Base-by-base conservation (phyloP, 2,329 filamentous ascomycete species). In the Hymenoscyphus salicellus region DNA sequence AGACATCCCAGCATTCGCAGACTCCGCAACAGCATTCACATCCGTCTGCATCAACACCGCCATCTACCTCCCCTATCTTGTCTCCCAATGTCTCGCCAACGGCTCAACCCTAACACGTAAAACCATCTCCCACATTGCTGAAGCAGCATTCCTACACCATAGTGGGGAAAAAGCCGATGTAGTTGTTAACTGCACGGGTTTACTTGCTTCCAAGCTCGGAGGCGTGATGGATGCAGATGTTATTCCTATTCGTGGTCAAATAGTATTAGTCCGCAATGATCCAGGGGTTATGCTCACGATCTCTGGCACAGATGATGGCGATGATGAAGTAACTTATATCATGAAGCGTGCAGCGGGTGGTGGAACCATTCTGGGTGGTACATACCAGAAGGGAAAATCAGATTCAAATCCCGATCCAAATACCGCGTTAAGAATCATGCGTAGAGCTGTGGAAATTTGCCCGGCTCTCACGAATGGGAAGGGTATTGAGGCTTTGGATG, bases 31-130 rank as follows among this genome's bases (percentile, higher is more conserved):
- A 62, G 81, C 84, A 64, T 96, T 94, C 76, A 91, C 86, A 7
- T 93, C 90, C 0, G 87, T 96, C 43, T 97, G 93, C 78, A 93
- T 97, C 76, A 97, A 97, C 79, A 91, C 91, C 0, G 86, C 90
- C 56, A 79, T 97, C 62, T 97, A 97, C 78, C 85, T 97, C 1
- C 87, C 91, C 3, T 97, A 90, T 87, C 86, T 97, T 0, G 80
- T 91, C 0, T 90, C 90, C 0, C 89, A 94, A 78, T 95, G 91
- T 75, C 82, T 90, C 33, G 87, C 86, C 72, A 85, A 86, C 65
- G 90, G 91, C 33, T 89, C 91, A 10, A 80, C 86, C 0, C 80
- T 93, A 72, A 84, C 85, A 71, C 84, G 91, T 36, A 86, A 79
- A 3, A 76, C 83, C 1, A 77, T 93, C 60, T 77, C 79, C 26